These are phyloP conservation scores for Camellia lanceoleosa DNA, from an alignment of 148 eudicot species.

Conservation along the genomic window DNA sequence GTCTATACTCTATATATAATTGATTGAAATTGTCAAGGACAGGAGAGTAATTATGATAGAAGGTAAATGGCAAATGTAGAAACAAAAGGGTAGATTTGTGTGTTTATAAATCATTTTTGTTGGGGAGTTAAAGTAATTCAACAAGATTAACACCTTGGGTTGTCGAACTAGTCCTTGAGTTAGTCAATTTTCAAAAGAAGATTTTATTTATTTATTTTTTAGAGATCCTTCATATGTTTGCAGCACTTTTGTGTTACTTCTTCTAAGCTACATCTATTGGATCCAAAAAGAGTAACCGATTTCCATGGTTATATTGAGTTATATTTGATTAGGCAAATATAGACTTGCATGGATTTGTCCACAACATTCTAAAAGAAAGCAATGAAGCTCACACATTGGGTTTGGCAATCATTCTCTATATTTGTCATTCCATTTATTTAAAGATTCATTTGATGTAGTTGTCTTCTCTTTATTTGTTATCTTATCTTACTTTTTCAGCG, in stretches of 20 bases:
- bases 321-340: background rate
- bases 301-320: background rate
- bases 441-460: slow-evolving; percentile 2
- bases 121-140: slow-evolving; percentile 13
- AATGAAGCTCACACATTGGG: background rate
- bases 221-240: background rate
- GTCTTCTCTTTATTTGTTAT: background rate
- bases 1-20: no score
- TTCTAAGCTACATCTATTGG: background rate
- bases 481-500: background rate
- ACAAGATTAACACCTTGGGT: background rate
- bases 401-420: background rate
- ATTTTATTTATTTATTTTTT: no score
- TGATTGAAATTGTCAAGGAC: no score
- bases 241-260: background rate
- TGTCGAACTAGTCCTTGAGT: background rate
- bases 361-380: background rate
- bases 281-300: background rate
- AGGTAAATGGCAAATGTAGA: no score
- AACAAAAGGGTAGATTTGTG: no score
- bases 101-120: background rate
- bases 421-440: background rate
- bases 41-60: no score
- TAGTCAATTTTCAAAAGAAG: background rate
- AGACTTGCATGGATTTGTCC: slow-evolving; percentile 1